Percentiles rank a stretch among this genome's conserved stretches.
These are phyloP conservation scores for Fistulifera pelliculosa DNA, from an alignment of 108 stramenopile species.

Conservation along the genomic window DNA sequence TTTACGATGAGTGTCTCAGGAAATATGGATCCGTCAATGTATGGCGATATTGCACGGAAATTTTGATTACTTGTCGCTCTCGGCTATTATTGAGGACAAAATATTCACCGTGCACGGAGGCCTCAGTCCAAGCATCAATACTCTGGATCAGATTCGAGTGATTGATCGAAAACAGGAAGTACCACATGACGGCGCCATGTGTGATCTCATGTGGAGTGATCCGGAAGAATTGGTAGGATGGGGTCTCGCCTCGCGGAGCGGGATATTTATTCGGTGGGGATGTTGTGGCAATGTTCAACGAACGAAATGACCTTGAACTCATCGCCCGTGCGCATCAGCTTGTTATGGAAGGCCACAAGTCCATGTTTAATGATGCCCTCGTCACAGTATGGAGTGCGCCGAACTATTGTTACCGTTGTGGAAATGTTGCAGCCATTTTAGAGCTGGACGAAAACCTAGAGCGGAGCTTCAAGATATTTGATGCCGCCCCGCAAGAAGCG, in stretches of 20 bases:
- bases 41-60: conserved; percentile 98
- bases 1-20: conserved; percentile 97
- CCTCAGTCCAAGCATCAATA: conserved; percentile 88
- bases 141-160: conserved; percentile 95
- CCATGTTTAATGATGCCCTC: conserved; percentile 90
- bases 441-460: conserved; percentile 95
- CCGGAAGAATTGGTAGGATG: conserved; percentile 98
- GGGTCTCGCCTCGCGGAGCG: conserved; percentile 97
- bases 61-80: conserved; percentile 93
- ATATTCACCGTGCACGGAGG: conserved; percentile 98
- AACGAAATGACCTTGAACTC: conserved; percentile 83
- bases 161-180: conserved; percentile 99
- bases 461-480: conserved; percentile 90
- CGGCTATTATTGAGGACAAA: conserved; percentile 94
- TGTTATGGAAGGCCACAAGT: conserved; percentile 97
- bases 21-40: conserved; percentile 98
- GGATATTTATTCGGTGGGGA: conserved; percentile 97
- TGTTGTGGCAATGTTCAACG: conserved; percentile 96
- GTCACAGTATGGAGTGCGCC: conserved; percentile 99
- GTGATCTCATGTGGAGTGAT: conserved; percentile 98
- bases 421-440: conserved; percentile 94
- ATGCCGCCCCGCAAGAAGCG: conserved; percentile 95
- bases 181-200: conserved; percentile 99
- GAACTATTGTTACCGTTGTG: conserved; percentile 98
- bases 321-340: conserved; percentile 97